phyloP scores from a whole-genome alignment of 1,284 basidiomycete species.

The Somion occarium region DNA sequence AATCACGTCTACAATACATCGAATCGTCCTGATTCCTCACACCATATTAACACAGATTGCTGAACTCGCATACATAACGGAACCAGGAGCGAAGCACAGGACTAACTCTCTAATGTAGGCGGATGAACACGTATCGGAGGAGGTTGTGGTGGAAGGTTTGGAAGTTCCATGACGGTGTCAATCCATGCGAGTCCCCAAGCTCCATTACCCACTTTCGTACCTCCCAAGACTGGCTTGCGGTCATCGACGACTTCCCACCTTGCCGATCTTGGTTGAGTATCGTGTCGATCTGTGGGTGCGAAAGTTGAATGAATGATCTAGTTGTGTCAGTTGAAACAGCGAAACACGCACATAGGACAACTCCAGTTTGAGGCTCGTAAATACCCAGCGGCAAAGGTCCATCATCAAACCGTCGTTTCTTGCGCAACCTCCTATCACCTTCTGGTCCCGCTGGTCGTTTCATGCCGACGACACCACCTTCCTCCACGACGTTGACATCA shows the following conservation, averaged over 20 bases:
- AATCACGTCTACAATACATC: too few relatives aligned
- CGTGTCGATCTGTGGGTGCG: slow-evolving; percentile 49
- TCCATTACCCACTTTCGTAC: slow-evolving; percentile 66
- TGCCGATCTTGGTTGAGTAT: slow-evolving; percentile 64
- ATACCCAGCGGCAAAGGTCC: slow-evolving; percentile 48
- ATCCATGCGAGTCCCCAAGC: slow-evolving; percentile 78
- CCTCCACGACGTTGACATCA: slow-evolving; percentile 12
- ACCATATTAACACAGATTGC: too few relatives aligned
- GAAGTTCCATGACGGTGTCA: slow-evolving; percentile 61
- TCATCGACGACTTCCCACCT: slow-evolving; percentile 59
- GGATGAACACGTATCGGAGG: background rate
- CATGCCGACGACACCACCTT: slow-evolving; percentile 21
- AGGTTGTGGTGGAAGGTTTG: background rate
- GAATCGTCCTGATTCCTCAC: too few relatives aligned
- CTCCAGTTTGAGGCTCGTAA: slow-evolving; percentile 70
- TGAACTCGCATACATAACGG: too few relatives aligned
- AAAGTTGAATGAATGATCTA: slow-evolving; percentile 9
- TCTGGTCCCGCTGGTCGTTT: slow-evolving; percentile 18
- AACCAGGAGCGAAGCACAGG: too few relatives aligned
- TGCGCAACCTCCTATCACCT: slow-evolving; percentile 18
- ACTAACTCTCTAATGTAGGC: too few relatives aligned
- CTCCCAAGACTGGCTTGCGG: slow-evolving; percentile 49
- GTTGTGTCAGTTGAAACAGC: slow-evolving; percentile 10
- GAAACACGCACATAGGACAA: slow-evolving; percentile 56
- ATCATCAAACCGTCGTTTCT: slow-evolving; percentile 29